These are phyloP conservation scores for Chaetomiaceae sp. DNA, from an alignment of 2,329 filamentous ascomycete genomes.

Conservation along the genomic window DNA sequence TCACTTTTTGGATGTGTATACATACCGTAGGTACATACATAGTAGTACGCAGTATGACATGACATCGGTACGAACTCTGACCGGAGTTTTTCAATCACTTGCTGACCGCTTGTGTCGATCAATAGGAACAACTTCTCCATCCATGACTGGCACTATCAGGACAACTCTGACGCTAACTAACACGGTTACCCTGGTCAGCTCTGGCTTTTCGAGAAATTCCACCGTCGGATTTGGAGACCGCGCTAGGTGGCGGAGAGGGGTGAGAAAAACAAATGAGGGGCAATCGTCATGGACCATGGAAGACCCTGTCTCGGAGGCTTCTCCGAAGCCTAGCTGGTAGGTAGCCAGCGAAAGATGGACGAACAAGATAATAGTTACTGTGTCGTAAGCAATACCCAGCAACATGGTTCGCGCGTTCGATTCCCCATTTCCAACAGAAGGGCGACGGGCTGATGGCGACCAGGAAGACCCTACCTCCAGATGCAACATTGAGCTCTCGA, in stretches of 20 bases:
- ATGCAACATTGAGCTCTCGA: background rate
- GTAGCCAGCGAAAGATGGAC: no score
- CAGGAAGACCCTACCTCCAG: background rate
- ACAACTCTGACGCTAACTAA: background rate
- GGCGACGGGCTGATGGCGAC: background rate
- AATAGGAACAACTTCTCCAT: background rate
- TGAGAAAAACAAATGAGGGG: background rate
- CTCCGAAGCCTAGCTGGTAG: no score
- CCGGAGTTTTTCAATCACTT: background rate
- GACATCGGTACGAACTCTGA: background rate
- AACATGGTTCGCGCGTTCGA: background rate
- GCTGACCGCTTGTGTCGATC: slow-evolving; percentile 4
- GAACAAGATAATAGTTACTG: no score
- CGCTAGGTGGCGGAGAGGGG: slow-evolving; percentile 4
- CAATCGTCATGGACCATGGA: background rate
- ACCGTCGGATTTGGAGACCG: background rate
- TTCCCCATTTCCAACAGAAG: background rate
- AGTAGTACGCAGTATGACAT: background rate
- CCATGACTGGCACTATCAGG: background rate
- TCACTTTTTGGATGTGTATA: no score
- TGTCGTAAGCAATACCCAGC: background rate
- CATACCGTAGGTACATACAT: no score
- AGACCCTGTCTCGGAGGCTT: no score
- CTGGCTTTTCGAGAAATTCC: slow-evolving; percentile 11
- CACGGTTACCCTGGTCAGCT: background rate